Percentiles rank a stretch among this genome's conserved stretches.
phyloP scores from a whole-genome alignment of 805 yeast species.

The Cyberlindnera petersonii region DNA sequence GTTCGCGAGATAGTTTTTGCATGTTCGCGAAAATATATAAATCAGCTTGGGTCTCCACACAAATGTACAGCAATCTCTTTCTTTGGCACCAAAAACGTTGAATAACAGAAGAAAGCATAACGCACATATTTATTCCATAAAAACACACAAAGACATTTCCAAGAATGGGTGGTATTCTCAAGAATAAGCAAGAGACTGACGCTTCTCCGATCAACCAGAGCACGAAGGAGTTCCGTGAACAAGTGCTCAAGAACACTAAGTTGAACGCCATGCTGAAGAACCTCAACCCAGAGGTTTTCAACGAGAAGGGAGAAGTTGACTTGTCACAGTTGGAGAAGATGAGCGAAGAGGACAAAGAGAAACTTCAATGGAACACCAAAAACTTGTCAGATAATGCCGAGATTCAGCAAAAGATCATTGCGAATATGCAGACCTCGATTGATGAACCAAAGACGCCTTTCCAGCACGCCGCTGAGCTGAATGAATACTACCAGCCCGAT shows the following conservation, averaged over 20 bases:
- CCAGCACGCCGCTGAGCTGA: conserved; percentile 75
- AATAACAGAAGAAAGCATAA: no score
- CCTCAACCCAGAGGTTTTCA: conserved; percentile 26
- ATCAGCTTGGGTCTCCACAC: no score
- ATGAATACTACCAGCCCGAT: conserved; percentile 75
- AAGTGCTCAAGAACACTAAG: conserved; percentile 76
- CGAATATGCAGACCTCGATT: conserved; percentile 51
- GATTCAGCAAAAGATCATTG: conserved; percentile 61
- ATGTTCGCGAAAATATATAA: no score
- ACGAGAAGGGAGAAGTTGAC: conserved; percentile 17
- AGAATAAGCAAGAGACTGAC: conserved; percentile 41
- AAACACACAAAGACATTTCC: no score
- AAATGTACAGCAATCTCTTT: no score
- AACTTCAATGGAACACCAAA: conserved; percentile 80
- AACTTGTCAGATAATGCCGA: conserved; percentile 58
- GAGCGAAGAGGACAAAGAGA: conserved; percentile 28
- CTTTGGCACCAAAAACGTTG: background rate
- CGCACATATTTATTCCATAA: no score
- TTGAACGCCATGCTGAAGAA: conserved; percentile 58
- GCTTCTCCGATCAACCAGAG: conserved; percentile 32
- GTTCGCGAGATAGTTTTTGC: no score
- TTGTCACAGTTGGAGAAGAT: conserved; percentile 10
- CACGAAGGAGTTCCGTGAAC: conserved; percentile 47
- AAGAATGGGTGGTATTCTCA: conserved; percentile 47
- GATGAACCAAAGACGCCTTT: conserved; percentile 96